Percentiles rank a stretch among this genome's conserved stretches.
phyloP scores from a whole-genome alignment of 2,329 filamentous ascomycete genomes.

The Pseudogymnoascus sp. region DNA sequence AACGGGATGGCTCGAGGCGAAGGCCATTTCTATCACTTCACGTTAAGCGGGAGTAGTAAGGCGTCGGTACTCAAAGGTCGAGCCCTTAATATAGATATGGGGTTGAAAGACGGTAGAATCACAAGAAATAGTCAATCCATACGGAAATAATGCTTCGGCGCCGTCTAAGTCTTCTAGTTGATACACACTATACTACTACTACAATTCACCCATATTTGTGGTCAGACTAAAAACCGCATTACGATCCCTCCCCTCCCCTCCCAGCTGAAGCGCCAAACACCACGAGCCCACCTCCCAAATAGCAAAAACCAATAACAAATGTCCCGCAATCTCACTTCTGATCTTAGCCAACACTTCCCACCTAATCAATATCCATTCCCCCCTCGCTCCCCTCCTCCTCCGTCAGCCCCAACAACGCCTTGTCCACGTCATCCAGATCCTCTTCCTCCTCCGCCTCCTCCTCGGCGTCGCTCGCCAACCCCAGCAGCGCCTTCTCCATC shows the following conservation, averaged over 20 bases:
- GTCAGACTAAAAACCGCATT: background rate
- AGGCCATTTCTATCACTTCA: background rate
- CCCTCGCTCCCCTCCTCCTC: constrained; percentile 27
- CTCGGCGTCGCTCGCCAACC: constrained; percentile 37
- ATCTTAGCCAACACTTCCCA: background rate
- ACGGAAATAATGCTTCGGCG: background rate
- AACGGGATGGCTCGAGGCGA: background rate
- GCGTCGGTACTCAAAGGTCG: background rate
- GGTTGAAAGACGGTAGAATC: background rate
- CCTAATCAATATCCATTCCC: constrained; percentile 25
- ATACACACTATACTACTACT: constrained; percentile 7
- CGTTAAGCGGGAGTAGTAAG: background rate
- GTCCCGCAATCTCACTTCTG: background rate
- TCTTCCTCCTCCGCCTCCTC: constrained; percentile 35
- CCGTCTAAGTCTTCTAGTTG: background rate
- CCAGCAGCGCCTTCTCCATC: constrained; percentile 44
- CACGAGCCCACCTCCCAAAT: background rate
- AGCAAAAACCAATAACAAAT: background rate
- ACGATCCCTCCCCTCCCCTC: background rate
- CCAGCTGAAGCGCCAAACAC: background rate
- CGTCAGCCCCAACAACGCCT: constrained; percentile 26
- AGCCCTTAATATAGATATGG: background rate
- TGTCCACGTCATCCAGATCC: constrained; percentile 40
- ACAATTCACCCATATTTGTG: constrained; percentile 1
- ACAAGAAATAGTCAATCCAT: background rate